Base-by-base conservation (phyloP, 1,139 yeast species). In the Blastobotrys ciferrii region DNA sequence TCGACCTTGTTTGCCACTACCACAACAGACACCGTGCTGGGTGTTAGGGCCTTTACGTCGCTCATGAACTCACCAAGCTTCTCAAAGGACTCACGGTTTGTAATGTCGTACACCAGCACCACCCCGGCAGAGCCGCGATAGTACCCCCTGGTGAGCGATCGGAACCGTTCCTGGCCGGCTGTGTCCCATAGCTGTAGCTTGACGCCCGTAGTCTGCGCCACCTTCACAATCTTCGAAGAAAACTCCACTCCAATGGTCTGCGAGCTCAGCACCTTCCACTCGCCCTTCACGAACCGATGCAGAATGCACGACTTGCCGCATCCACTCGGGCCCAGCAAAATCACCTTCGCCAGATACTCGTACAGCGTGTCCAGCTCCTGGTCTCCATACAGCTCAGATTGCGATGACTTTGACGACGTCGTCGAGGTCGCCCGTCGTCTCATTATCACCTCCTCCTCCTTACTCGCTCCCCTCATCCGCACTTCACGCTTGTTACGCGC, bases 81-180 rank as follows among this genome's bases (percentile, higher is more conserved):
- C 62, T 74, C 80, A 48, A 72, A 67, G 68, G 82, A 64, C 63
- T 75, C 58, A 60, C 75, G 76, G 59, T 75, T 78, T 37, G 87
- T 77, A 50, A 84, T 75, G 62, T 86, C 94, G 65, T 82, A 86
- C 46, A 87, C 85, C 37, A 85, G 74, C 39, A 86, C 78, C 1
- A 89, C 92, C 20, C 87, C 94, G 47, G 87, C 87, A n/a, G 87
- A 79, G 57, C 87, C 92, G 47, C 94, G 70, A 51, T 85, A 85
- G 59, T 85, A 85, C 30, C 87, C 81, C 13, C 92, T 83, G 45
- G 87, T 83, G 50, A 84, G 71, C 2, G 89, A 83, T 53, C 89
- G 69, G 61, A 84, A 81, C 56, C 91, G 65, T 62, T 84, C 94
- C 66, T 84, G 91, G 7, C 92, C 92, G 0, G 92, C 92, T 1